Percentiles rank a stretch among this genome's conserved stretches.
These are phyloP conservation scores for Backusella psychrophila DNA, from an alignment of 192 early-diverging fungal species.

Conservation along the genomic window DNA sequence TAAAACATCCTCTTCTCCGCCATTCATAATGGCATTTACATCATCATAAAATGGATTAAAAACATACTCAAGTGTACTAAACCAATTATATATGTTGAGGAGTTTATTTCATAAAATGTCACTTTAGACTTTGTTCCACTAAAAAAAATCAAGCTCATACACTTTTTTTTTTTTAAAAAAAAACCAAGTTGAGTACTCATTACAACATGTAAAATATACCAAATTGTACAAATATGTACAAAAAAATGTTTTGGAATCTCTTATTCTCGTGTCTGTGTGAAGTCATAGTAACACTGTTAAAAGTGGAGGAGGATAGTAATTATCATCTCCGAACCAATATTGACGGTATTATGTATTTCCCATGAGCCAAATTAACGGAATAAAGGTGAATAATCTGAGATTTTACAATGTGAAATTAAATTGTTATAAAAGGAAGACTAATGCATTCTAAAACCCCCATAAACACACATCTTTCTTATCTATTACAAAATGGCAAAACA, in stretches of 20 bases:
- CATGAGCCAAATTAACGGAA: not conserved
- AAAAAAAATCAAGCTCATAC: not conserved
- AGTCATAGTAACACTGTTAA: not conserved
- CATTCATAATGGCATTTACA: too few relatives aligned
- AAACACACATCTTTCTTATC: not conserved
- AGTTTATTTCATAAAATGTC: too few relatives aligned
- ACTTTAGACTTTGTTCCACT: too few relatives aligned
- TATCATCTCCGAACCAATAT: not conserved
- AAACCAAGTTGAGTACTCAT: too few relatives aligned
- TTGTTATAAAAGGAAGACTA: too few relatives aligned
- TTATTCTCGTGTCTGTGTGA: not conserved
- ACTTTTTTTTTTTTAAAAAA: too few relatives aligned
- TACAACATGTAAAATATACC: too few relatives aligned
- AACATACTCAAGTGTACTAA: too few relatives aligned
- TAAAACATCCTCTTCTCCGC: not conserved
- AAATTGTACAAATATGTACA: not conserved
- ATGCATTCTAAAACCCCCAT: not conserved
- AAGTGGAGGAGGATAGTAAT: not conserved
- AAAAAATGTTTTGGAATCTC: not conserved
- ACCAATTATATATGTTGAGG: too few relatives aligned
- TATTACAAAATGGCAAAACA: not conserved
- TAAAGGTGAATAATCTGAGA: not conserved
- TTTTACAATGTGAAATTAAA: not conserved
- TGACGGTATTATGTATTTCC: not conserved
- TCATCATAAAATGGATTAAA: too few relatives aligned